Evolutionary conservation across 2,329 filamentous ascomycete species (phyloP), one percentile per base, ranked within the genome.

Genomic region (Nakataea oryzae): DNA sequence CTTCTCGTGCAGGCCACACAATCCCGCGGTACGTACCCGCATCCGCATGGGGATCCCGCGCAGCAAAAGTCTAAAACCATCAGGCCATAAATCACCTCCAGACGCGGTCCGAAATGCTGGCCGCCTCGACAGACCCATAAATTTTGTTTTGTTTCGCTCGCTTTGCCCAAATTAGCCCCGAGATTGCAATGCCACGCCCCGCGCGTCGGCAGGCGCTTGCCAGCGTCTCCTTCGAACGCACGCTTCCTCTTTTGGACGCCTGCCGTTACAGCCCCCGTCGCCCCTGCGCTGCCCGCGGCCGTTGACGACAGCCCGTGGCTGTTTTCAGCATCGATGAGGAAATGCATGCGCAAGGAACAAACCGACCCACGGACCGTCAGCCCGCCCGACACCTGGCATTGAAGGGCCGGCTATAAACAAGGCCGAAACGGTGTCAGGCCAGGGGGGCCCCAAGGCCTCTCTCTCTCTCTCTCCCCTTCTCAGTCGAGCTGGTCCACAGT

Each of bases 401-500:
- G 21, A 50, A n/a, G 41, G 41, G 41, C 41, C 13, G 41, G 41
- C 21, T 8, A n/a, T 7, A 56, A 56, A 29, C 21, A 28, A 28
- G 8, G 27, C 26, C 21, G 17, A 29, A 14, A 13, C n/a, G n/a
- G n/a, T n/a, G n/a, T n/a, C n/a, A n/a, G n/a, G n/a, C n/a, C n/a
- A n/a, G n/a, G n/a, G n/a, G n/a, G n/a, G n/a, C n/a, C n/a, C n/a
- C n/a, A n/a, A n/a, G n/a, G n/a, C n/a, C n/a, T n/a, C n/a, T n/a
- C n/a, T n/a, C n/a, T n/a, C n/a, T n/a, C n/a, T n/a, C n/a, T 50
- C 56, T 32, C 9, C 6, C 21, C 21, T n/a, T 76, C 61, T 76
- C 74, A 55, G 73, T 68, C 68, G 41, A 50, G 41, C 21, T 75
- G 74, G 58, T 75, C 74, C 60, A 76, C 67, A 0, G 69, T 72